phyloP scores from a whole-genome alignment of 352 stramenopile genomes.

The Phytopythium montanum region DNA sequence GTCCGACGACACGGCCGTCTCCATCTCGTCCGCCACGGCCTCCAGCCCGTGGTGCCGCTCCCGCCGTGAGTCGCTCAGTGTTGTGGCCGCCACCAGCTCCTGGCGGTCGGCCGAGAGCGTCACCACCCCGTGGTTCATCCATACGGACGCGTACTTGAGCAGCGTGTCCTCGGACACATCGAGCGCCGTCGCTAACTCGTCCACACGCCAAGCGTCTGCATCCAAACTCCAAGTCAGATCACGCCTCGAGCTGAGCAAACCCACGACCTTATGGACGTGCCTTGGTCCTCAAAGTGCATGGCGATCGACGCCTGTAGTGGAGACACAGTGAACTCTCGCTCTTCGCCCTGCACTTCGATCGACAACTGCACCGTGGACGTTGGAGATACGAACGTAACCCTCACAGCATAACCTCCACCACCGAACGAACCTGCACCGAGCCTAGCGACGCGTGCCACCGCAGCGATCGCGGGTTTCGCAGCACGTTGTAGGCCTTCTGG shows the following conservation, averaged over 20 bases:
- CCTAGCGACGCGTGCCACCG: conserved; percentile 93
- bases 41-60: too few relatives aligned
- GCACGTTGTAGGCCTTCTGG: conserved; percentile 86
- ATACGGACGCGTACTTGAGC: conserved; percentile 57
- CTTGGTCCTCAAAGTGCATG: conserved; percentile 93
- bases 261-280: conserved; percentile 16
- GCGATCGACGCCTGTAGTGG: conserved; percentile 94
- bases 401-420: not conserved
- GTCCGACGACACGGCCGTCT: conserved; percentile 87
- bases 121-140: conserved; percentile 71
- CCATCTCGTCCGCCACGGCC: conserved; percentile 45
- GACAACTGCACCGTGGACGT: conserved; percentile 16
- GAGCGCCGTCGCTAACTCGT: conserved; percentile 54
- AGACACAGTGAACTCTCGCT: conserved; percentile 87
- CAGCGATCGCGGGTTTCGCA: conserved; percentile 94
- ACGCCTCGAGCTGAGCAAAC: not conserved
- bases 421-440: conserved; percentile 77
- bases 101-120: conserved; percentile 36
- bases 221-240: conserved; percentile 3
- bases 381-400: conserved; percentile 13
- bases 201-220: conserved; percentile 48
- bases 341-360: conserved; percentile 88
- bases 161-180: conserved; percentile 60
- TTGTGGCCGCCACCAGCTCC: conserved; percentile 33
- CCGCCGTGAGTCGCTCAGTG: conserved; percentile 38